These are phyloP conservation scores for Nakaseomyces glabratus DNA, from an alignment of 1,139 yeast species.

Conservation along the genomic window DNA sequence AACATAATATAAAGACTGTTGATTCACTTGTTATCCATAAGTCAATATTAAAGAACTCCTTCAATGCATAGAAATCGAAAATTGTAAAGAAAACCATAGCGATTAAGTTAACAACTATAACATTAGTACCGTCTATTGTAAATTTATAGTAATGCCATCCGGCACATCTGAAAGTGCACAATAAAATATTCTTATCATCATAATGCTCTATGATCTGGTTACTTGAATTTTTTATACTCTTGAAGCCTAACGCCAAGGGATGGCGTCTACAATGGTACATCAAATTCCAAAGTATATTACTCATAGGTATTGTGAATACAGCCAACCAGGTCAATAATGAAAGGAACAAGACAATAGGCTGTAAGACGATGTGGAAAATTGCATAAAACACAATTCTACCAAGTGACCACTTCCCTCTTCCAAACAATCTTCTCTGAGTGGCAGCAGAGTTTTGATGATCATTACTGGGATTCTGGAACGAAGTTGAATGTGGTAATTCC, in stretches of 20 bases:
- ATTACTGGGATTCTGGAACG: conserved; percentile 1
- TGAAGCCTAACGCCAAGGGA: conserved; percentile 58
- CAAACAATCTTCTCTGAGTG: conserved; percentile 60
- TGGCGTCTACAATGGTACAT: conserved; percentile 78
- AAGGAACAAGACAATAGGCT: conserved; percentile 54
- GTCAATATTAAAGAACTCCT: conserved; percentile 42
- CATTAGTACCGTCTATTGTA: conserved; percentile 92
- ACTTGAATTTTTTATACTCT: conserved; percentile 17
- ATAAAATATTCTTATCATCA: conserved; percentile 38
- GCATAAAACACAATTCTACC: conserved; percentile 77
- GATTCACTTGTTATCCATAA: conserved; percentile 48
- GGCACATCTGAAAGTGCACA: conserved; percentile 84
- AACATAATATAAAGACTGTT: conserved; percentile 59
- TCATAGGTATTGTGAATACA: conserved; percentile 91
- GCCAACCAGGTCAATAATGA: conserved; percentile 66
- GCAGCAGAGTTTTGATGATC: conserved; percentile 26
- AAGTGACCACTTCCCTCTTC: conserved; percentile 86
- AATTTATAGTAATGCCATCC: conserved; percentile 91
- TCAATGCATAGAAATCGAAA: conserved; percentile 60
- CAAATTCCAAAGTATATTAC: conserved; percentile 59
- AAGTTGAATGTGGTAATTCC: conserved; percentile 1
- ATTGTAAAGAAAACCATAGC: conserved; percentile 76
- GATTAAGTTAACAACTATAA: conserved; percentile 79
- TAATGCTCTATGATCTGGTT: conserved; percentile 10
- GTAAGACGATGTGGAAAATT: conserved; percentile 58